Base-by-base conservation (phyloP, 2,329 filamentous ascomycete genomes). In the Penicillium sp. region DNA sequence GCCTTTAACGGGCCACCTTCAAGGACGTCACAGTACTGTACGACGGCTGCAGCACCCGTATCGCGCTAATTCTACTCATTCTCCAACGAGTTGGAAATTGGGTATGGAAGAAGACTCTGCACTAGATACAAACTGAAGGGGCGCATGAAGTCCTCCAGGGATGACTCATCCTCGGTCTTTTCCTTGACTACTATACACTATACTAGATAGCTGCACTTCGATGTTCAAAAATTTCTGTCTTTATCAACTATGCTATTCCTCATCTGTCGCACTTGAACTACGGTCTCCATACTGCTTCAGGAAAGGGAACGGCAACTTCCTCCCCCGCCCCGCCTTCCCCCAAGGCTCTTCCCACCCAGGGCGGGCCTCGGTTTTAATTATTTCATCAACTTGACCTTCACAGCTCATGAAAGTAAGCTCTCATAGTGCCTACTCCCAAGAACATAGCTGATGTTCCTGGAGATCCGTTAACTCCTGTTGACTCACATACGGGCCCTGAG, bases 211-310 rank as follows among this genome's bases (percentile, higher is more conserved):
- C 48, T 59, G 39, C 24, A 40, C 46, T 44, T 60, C 43, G 32
- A 59, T 59, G 33, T 57, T 50, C 26, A 56, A 33, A 46, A 55
- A 53, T 32, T 40, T 51, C 51, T 60, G 46, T 56, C 47, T 47
- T 55, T 29, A 49, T 60, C 47, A 55, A 58, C 18, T 18, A 18
- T 18, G 18, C 18, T 18, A 18, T 18, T 18, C 18, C 18, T 18
- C 18, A 18, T 18, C 18, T 18, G 18, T 18, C 18, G 18, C 18
- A 18, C 18, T 18, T 18, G 18, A 18, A 18, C 18, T 18, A 18
- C 18, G 18, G 18, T 18, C 18, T 18, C 18, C 18, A 18, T 18
- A 18, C 18, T 18, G 18, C 18, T 18, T 18, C 18, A 18, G 18
- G 18, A 18, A 18, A 18, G 18, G 18, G 18, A 18, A 18, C 18